These are phyloP conservation scores for Histomonas meleagridis DNA, from an alignment of 208 protist species.

Conservation along the genomic window DNA sequence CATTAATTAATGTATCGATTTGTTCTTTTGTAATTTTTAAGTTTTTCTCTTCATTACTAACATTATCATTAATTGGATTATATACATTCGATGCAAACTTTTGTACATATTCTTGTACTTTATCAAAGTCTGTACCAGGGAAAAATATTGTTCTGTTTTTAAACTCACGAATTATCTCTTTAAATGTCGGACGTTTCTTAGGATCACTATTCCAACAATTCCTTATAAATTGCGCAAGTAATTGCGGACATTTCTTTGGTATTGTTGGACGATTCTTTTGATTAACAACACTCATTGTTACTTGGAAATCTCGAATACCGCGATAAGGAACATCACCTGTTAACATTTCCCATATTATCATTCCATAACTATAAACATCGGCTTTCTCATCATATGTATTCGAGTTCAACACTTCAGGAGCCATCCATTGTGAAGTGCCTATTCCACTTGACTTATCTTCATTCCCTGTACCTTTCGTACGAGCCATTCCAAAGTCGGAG, in stretches of 20 bases:
- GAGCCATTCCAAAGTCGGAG: not conserved
- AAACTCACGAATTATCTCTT: not conserved
- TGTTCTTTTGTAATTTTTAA: not conserved
- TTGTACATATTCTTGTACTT: not conserved
- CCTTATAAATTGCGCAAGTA: not conserved
- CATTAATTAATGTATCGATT: not conserved
- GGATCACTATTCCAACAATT: not conserved
- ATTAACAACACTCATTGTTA: not conserved
- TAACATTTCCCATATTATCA: constrained; percentile 31
- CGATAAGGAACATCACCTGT: constrained; percentile 19
- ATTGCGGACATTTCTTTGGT: constrained; percentile 1
- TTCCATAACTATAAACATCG: constrained; percentile 34
- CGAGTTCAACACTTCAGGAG: not conserved
- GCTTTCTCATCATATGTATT: constrained; percentile 34
- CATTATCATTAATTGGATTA: no score
- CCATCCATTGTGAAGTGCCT: constrained; percentile 30
- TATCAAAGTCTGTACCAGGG: not conserved
- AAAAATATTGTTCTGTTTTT: not conserved
- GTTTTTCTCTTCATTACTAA: not conserved
- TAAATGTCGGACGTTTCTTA: not conserved
- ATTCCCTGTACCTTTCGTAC: not conserved
- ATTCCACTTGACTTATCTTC: not conserved
- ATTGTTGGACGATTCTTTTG: not conserved
- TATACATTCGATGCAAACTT: not conserved
- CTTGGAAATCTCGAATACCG: not conserved